Base-by-base conservation (phyloP, 805 yeast genomes). In the Pichia thaimueangensis region DNA sequence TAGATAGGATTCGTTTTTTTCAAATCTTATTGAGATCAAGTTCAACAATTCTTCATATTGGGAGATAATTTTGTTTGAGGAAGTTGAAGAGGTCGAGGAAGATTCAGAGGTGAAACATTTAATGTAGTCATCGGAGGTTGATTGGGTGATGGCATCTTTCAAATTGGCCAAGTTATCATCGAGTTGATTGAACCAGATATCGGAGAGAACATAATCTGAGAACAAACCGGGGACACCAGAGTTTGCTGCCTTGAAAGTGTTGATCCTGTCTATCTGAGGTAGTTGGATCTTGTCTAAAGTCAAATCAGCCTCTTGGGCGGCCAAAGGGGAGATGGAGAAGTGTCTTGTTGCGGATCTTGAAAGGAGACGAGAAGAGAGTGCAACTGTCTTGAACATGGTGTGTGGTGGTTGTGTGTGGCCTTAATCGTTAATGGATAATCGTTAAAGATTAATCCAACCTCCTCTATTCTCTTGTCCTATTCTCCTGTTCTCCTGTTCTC, bases 151-250 rank as follows among this genome's bases (percentile, higher is more conserved):
- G 15, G 58, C 63, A 17, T 56, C 54, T 52, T 74, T 73, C 41
- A 78, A 58, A 20, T 64, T 64, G 4, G 59, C 62, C 6, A 69
- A 61, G 39, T 69, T 68, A 8, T 47, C 27, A 3, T 60, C 58
- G 3, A 70, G 64, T 51, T 78, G 68, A 19, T 67, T 62, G 47
- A 62, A 68, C 76, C 80, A 78, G 3, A 74, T 70, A 45, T 68
- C 73, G 12, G 70, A 54, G n/a, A 78, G 53, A 9, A 79, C 77
- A 33, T 64, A 48, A 1, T 65, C 39, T 4, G 78, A 67, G 43
- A 73, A 65, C 4, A 79, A 57, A 3, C 84, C 84, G 1, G 64
- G 60, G 19, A 78, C 63, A 11, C 77, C 77, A 1, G 54, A 25
- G 3, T 56, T 21, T 23, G 29, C 24, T 1, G 56, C 52, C 45